Base-by-base conservation (phyloP, 2,329 filamentous ascomycete species). In the Tolypocladium endophyticum region DNA sequence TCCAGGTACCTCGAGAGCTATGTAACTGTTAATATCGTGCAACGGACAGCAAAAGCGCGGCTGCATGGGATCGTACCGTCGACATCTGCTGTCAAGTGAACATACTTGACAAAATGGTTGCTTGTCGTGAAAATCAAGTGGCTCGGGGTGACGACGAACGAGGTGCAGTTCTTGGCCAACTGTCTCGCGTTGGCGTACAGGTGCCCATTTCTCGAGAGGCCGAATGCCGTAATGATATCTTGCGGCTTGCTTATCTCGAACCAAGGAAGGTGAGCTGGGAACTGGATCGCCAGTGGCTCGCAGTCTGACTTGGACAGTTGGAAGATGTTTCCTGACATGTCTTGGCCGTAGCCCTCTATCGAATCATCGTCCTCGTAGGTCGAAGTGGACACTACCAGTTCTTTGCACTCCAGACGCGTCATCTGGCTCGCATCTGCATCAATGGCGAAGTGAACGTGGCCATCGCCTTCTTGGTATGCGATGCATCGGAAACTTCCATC, bases 61-160 rank as follows among this genome's bases (percentile, higher is more conserved):
- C 6, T 16, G 16, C 38, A 14, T 38, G 7, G 18, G 41, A 67
- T 54, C 76, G 64, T 78, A 90, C 88, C 84, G 64, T 90, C 79
- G 20, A 82, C 77, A 61, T 78, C 75, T 4, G 84, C 81, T 25
- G 66, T 63, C 56, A 97, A 76, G 72, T 99, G 93, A 18, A 97
- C 87, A 72, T 97, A 97, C 73, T 99, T 99, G 63, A 99, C 80
- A 4, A 97, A 79, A 71, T 97, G 92, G 64, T 92, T 92, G 61
- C 87, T 92, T 0, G 94, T 99, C 0, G 94, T 99, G 69, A 93
- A 92, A 60, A 97, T 85, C 18, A 99, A 79, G 76, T 97, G 93
- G 25, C 86, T 84, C 0, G 86, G 79, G 0, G 93, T 96, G 33
- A 92, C 76, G 7, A 92, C 72, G 67, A 96, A 97, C 0, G 94